Conservation (phyloP, 2,329 filamentous ascomycete genomes). For the Fusarium sp. region DNA sequence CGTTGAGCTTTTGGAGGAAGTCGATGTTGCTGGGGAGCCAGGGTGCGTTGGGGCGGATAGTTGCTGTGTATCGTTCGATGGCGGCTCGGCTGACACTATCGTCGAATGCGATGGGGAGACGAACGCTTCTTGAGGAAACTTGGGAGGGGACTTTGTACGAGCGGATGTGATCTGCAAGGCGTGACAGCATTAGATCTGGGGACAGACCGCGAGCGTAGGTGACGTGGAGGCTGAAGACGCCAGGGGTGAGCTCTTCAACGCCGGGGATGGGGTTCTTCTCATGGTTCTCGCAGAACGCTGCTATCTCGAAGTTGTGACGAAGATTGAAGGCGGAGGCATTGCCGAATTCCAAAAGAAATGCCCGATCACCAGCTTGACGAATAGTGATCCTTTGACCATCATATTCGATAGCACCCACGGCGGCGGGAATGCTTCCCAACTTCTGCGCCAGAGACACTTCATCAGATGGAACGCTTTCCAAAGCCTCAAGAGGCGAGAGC, state of each 20-base stretch:
- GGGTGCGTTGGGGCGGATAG: slow-evolving; percentile 66
- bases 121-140: slow-evolving; percentile 44
- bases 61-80: slow-evolving; percentile 67
- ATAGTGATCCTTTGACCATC: slow-evolving; percentile 24
- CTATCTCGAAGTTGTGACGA: slow-evolving; percentile 45
- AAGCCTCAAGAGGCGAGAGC: slow-evolving; percentile 7
- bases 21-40: slow-evolving; percentile 70
- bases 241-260: slow-evolving; percentile 46
- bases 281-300: slow-evolving; percentile 46
- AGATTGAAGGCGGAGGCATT: slow-evolving; percentile 43
- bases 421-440: neutral
- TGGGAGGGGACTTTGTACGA: slow-evolving; percentile 33
- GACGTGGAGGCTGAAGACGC: slow-evolving; percentile 47
- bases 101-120: slow-evolving; percentile 51
- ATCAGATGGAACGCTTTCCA: neutral
- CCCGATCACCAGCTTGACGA: slow-evolving; percentile 46
- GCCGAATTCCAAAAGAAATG: slow-evolving; percentile 48
- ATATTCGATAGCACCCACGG: slow-evolving; percentile 27
- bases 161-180: slow-evolving; percentile 34
- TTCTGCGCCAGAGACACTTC: neutral
- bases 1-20: slow-evolving; percentile 54
- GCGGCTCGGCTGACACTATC: slow-evolving; percentile 56
- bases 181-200: slow-evolving; percentile 31
- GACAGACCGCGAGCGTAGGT: slow-evolving; percentile 35
- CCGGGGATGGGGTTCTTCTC: slow-evolving; percentile 37